These are phyloP conservation scores for Plasmodium gaboni DNA, from an alignment of 169 alveolate genomes.

Conservation along the genomic window DNA sequence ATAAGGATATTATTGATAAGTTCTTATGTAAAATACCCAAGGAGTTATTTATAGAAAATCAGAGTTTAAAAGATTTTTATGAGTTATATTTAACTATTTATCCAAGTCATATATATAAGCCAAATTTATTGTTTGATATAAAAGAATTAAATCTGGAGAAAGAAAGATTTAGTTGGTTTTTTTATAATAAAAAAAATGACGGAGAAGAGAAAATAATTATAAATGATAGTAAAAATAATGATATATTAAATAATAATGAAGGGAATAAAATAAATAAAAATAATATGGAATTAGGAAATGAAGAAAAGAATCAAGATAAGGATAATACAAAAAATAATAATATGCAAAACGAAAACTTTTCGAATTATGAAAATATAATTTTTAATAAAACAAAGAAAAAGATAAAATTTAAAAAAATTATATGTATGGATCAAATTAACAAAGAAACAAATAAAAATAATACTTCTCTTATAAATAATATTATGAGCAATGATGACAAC, in stretches of 20 bases:
- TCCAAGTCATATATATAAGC: conserved; percentile 30
- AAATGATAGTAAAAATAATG: not conserved
- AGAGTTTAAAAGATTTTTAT: conserved; percentile 68
- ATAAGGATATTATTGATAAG: conserved; percentile 38
- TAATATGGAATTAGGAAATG: not conserved
- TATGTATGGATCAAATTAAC: conserved; percentile 19
- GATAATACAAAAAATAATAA: conserved; percentile 2
- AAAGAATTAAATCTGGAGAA: conserved; percentile 37
- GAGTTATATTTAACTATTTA: conserved; percentile 63
- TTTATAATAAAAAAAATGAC: not conserved
- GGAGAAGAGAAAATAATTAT: not conserved
- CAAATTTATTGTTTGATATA: conserved; percentile 23
- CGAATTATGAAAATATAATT: conserved; percentile 54
- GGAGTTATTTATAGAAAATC: conserved; percentile 60
- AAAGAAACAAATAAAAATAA: not conserved
- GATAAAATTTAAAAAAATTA: conserved; percentile 51
- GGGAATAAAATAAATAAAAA: conserved; percentile 2
- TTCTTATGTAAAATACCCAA: conserved; percentile 61
- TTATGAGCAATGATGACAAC: conserved; percentile 6
- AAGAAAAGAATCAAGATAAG: not conserved
- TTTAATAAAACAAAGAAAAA: conserved; percentile 35
- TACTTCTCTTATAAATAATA: too few species aligned
- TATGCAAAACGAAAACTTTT: not conserved
- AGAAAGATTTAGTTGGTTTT: conserved; percentile 58
- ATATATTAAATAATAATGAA: conserved; percentile 3